Evolutionary conservation across 1,139 yeast genomes (phyloP).

Genomic region (Protomyces pachydermus): DNA sequence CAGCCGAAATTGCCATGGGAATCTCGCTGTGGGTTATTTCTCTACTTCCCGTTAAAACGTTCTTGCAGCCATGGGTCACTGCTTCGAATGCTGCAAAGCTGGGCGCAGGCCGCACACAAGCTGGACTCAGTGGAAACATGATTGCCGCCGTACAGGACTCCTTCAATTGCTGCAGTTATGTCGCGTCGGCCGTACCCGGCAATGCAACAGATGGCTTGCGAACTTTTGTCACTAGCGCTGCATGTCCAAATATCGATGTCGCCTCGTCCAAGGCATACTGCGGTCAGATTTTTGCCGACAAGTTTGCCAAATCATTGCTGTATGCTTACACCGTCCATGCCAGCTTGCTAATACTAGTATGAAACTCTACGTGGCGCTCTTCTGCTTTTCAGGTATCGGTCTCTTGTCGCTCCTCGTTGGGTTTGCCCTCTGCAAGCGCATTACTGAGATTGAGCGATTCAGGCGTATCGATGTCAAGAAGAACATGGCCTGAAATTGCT

Average conservation of each 20-base stretch:
- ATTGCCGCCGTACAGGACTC: constrained; percentile 3
- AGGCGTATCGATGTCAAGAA: constrained; percentile 14
- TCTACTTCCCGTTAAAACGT: neutral
- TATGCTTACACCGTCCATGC: neutral
- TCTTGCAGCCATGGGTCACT: neutral
- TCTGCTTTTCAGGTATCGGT: constrained; percentile 5
- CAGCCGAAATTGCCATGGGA: constrained; percentile 4
- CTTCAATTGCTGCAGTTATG: constrained; percentile 20
- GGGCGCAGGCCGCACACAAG: neutral
- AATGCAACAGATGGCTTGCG: neutral
- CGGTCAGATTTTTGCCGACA: neutral
- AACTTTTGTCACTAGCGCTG: neutral
- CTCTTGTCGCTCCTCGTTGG: constrained; percentile 3
- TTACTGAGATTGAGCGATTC: constrained; percentile 15
- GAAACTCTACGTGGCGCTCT: neutral
- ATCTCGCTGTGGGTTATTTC: constrained; percentile 19
- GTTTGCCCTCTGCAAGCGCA: constrained; percentile 11
- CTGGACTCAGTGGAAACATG: neutral
- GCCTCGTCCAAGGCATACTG: constrained; percentile 15
- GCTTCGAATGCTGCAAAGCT: neutral
- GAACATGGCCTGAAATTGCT: neutral
- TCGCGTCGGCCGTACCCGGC: neutral
- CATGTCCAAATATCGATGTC: constrained; percentile 11
- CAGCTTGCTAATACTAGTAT: neutral
- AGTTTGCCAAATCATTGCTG: constrained; percentile 5